Evolutionary conservation across 2,329 filamentous ascomycete genomes (phyloP).

Genomic region (Juglanconis oblonga): DNA sequence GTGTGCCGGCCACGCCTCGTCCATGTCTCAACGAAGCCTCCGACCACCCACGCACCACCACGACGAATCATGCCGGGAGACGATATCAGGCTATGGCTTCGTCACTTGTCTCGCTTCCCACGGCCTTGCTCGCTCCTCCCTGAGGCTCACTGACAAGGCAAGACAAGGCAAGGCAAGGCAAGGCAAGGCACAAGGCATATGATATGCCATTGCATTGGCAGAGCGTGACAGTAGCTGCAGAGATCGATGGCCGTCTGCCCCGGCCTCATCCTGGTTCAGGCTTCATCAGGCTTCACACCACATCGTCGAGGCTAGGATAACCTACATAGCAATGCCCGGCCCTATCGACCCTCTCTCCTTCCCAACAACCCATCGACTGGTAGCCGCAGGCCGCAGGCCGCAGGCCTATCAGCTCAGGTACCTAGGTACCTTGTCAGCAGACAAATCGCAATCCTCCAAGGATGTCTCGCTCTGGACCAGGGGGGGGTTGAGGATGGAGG

Average conservation of each 20-base stretch:
- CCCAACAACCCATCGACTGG: background rate
- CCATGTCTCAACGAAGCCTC: background rate
- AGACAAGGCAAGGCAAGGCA: no score
- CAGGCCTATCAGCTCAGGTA: background rate
- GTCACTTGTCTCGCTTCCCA: slow-evolving; percentile 9
- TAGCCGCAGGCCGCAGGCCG: background rate
- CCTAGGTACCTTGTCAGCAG: slow-evolving; percentile 1
- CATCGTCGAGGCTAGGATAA: background rate
- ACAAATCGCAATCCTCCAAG: background rate
- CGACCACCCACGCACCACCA: background rate
- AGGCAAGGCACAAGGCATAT: no score
- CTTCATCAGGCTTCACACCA: slow-evolving; percentile 8
- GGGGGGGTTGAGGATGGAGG: background rate
- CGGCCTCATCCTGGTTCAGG: background rate
- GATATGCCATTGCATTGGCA: no score
- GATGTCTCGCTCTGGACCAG: slow-evolving; percentile 4
- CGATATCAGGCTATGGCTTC: slow-evolving; percentile 3
- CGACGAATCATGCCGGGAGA: background rate
- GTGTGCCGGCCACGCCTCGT: background rate
- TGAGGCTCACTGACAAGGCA: no score
- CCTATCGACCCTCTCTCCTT: background rate
- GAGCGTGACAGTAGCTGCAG: background rate
- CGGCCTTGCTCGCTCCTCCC: no score
- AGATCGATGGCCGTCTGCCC: background rate
- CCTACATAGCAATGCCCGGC: background rate